These are phyloP conservation scores for Meira miltonrushii DNA, from an alignment of 1,284 basidiomycete species.

Conservation along the genomic window DNA sequence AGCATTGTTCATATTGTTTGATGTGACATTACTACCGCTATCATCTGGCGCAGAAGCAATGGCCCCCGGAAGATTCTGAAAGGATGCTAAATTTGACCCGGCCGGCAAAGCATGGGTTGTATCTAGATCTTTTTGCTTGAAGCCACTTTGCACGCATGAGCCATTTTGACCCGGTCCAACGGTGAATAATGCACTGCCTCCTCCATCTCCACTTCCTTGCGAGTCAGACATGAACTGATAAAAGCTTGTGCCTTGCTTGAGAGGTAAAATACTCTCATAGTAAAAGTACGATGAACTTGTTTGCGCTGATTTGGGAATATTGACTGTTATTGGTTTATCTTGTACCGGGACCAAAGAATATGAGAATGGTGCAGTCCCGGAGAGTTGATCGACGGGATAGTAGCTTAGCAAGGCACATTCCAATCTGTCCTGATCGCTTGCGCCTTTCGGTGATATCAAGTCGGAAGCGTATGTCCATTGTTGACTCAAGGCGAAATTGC, in stretches of 20 bases:
- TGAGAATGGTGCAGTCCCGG: slow-evolving; percentile 32
- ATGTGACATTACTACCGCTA: background rate
- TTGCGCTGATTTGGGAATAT: slow-evolving; percentile 20
- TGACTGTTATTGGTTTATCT: slow-evolving; percentile 21
- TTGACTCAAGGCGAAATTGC: slow-evolving; percentile 20
- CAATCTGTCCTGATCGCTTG: slow-evolving; percentile 18
- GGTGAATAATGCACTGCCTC: slow-evolving; percentile 26
- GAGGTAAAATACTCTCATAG: slow-evolving; percentile 23
- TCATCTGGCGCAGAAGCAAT: slow-evolving; percentile 11
- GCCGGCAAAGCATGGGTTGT: slow-evolving; percentile 16
- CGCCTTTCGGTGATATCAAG: background rate
- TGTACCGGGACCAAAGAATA: slow-evolving; percentile 30
- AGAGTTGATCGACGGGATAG: slow-evolving; percentile 25
- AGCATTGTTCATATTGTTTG: no score
- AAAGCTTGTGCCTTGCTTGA: slow-evolving; percentile 26
- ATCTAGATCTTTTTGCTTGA: slow-evolving; percentile 9
- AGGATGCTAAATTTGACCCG: slow-evolving; percentile 20
- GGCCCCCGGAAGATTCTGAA: slow-evolving; percentile 26
- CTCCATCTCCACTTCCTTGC: slow-evolving; percentile 26
- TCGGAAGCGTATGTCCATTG: slow-evolving; percentile 28
- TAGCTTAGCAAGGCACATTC: slow-evolving; percentile 27
- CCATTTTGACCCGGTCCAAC: slow-evolving; percentile 15
- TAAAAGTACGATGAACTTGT: slow-evolving; percentile 26
- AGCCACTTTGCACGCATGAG: slow-evolving; percentile 17
- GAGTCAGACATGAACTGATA: slow-evolving; percentile 30